phyloP scores from a whole-genome alignment of 164 flowering plant genomes.

The Warburgia ugandensis region DNA sequence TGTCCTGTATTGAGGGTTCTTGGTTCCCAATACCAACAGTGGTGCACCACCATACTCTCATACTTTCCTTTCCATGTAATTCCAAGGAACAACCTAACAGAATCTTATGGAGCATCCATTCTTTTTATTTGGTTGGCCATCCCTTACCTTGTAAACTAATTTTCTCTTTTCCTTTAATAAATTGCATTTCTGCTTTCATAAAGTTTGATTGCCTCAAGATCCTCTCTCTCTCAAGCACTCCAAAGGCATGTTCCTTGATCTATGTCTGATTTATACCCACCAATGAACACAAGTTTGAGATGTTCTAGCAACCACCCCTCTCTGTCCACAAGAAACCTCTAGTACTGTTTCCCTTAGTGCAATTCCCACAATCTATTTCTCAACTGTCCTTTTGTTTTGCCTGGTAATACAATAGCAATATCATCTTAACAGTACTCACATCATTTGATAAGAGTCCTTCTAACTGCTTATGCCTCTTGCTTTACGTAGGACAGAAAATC shows the following conservation, averaged over 20 bases:
- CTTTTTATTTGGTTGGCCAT: conserved; percentile 29
- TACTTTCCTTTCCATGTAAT: conserved; percentile 20
- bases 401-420: not conserved
- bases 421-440: not conserved
- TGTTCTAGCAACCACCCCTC: conserved; percentile 5
- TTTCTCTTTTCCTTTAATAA: not conserved
- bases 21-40: conserved; percentile 9
- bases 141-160: no score
- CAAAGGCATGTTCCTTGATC: conserved; percentile 18
- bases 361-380: conserved; percentile 10
- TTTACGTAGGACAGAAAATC: not conserved
- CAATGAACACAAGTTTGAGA: conserved; percentile 15
- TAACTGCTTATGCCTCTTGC: not conserved
- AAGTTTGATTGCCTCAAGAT: conserved; percentile 3
- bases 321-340: conserved; percentile 3
- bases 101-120: conserved; percentile 34
- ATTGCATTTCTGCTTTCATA: conserved; percentile 8
- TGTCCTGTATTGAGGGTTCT: conserved; percentile 26
- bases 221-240: conserved; percentile 7
- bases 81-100: conserved; percentile 46
- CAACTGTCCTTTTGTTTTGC: not conserved
- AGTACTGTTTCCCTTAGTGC: conserved; percentile 10
- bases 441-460: conserved; percentile 1
- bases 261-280: conserved; percentile 9
- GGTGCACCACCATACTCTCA: no score